Evolutionary conservation across 495 filamentous ascomycete species (phyloP).

Genomic region (Stereocaulon alpinum): DNA sequence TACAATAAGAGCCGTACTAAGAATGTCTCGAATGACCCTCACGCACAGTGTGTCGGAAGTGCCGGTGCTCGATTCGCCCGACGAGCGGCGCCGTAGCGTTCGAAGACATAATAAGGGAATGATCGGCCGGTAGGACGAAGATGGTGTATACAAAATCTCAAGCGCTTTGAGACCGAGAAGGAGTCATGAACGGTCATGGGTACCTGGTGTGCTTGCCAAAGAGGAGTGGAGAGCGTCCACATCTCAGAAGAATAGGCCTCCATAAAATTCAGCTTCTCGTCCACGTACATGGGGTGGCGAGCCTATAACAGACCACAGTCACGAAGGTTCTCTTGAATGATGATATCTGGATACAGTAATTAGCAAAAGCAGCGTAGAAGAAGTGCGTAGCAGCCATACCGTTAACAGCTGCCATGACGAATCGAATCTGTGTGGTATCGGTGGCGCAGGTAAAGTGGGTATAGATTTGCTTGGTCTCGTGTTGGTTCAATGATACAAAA

Average conservation of each 20-base stretch:
- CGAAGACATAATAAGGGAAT: conserved; percentile 3
- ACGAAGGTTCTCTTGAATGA: conserved; percentile 99
- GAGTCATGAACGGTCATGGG: neutral
- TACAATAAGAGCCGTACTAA: conserved; percentile 8
- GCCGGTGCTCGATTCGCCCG: neutral
- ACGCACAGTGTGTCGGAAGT: conserved; percentile 3
- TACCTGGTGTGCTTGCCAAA: neutral
- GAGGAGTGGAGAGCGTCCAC: neutral
- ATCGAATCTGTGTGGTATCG: conserved; percentile 95
- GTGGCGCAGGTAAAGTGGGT: conserved; percentile 99
- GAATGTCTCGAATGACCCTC: neutral
- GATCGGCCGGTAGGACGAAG: conserved; percentile 2
- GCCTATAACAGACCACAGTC: conserved; percentile 91
- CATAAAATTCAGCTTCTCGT: conserved; percentile 22
- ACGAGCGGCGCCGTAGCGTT: neutral
- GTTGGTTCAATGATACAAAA: conserved; percentile 94
- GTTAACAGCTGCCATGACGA: conserved; percentile 99
- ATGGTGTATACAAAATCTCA: conserved; percentile 14
- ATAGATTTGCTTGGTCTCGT: conserved; percentile 99
- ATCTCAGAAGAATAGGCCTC: conserved; percentile 21
- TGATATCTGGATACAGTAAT: conserved; percentile 62
- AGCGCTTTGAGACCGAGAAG: conserved; percentile 8
- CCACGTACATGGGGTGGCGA: conserved; percentile 14
- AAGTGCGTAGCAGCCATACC: conserved; percentile 46
- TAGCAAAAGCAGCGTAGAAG: conserved; percentile 7